Base-by-base conservation (phyloP, 805 yeast species). In the Lachancea sp. region DNA sequence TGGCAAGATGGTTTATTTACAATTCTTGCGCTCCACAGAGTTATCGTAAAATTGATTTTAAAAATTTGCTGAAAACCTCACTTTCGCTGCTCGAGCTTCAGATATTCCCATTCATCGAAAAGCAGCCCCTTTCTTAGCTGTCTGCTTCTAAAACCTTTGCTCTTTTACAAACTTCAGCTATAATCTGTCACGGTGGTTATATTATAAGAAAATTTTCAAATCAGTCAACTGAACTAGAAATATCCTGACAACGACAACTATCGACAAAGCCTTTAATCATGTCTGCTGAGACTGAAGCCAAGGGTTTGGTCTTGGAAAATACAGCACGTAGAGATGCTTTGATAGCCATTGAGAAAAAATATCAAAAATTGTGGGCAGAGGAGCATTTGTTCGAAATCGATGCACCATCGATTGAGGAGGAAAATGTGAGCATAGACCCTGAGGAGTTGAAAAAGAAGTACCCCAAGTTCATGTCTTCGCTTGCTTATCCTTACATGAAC, bases 401-500 rank as follows among this genome's bases (percentile, higher is more conserved):
- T 64, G 95, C 98, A 13, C 98, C 98, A 41, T 67, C 83, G 17
- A 56, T 77, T 38, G 84, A 79, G 40, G 95, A 85, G 56, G 72
- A 67, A 46, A 72, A 76, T n/a, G 69, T 72, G 36, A 72, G 77
- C 44, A 71, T 79, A 44, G 65, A 69, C 38, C 67, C 72, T 30
- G 95, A 83, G 41, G 87, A 84, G 60, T 73, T 93, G 50, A 88
- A 86, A 57, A 75, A 72, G 49, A 75, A 80, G 58, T 74, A 83
- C 65, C 98, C 98, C 46, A 93, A 93, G 67, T 85, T 75, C 70
- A 83, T 88, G 73, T 77, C 87, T 19, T 82, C 95, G 41, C 90
- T 93, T 96, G 98, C 99, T 10, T 93, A 88, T 62, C 99, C 99
- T 36, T 93, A 93, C 69, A 91, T 91, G 97, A 93, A 93, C 68